Percentiles rank a stretch among this genome's conserved stretches.
phyloP scores from a whole-genome alignment of 106 monocot species.

The Allium fistulosum region DNA sequence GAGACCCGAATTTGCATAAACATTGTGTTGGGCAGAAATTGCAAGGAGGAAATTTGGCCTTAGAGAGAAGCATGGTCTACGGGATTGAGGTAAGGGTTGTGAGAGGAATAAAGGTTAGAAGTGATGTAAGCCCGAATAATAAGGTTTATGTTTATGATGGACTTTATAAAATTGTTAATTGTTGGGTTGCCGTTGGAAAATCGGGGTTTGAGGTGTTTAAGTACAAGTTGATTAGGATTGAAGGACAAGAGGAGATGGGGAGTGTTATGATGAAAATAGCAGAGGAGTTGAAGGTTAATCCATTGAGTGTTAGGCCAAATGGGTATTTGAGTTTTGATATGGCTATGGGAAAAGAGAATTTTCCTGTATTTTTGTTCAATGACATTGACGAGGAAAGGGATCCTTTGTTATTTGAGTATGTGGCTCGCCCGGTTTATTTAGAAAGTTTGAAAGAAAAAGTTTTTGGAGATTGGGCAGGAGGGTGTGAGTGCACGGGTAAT shows the following conservation, averaged over 20 bases:
- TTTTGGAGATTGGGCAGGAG: slow-evolving; percentile 23
- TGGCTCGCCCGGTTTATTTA: slow-evolving; percentile 24
- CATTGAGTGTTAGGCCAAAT: slow-evolving; percentile 16
- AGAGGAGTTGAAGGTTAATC: slow-evolving; percentile 35
- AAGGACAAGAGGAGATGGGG: slow-evolving; percentile 9
- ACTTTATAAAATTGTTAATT: slow-evolving; percentile 24
- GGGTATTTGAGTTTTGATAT: slow-evolving; percentile 64
- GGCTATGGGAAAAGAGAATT: slow-evolving; percentile 51
- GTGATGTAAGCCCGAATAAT: slow-evolving; percentile 12
- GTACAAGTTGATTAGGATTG: slow-evolving; percentile 34
- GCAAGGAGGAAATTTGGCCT: slow-evolving; percentile 27
- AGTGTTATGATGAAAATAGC: slow-evolving; percentile 14
- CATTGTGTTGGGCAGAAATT: slow-evolving; percentile 22
- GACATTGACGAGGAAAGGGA: slow-evolving; percentile 59
- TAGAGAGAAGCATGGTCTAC: slow-evolving; percentile 31
- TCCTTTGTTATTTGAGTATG: slow-evolving; percentile 60
- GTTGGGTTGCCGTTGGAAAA: slow-evolving; percentile 32
- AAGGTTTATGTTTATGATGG: slow-evolving; percentile 43
- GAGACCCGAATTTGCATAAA: slow-evolving; percentile 7
- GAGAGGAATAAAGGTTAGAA: slow-evolving; percentile 14
- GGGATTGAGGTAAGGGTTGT: slow-evolving; percentile 40
- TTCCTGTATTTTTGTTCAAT: slow-evolving; percentile 53
- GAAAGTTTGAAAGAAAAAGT: slow-evolving; percentile 7
- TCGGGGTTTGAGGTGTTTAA: slow-evolving; percentile 33
- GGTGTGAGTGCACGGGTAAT: slow-evolving; percentile 45